Conservation (phyloP, 2,329 filamentous ascomycete species). For the Myriangium duriaei region DNA sequence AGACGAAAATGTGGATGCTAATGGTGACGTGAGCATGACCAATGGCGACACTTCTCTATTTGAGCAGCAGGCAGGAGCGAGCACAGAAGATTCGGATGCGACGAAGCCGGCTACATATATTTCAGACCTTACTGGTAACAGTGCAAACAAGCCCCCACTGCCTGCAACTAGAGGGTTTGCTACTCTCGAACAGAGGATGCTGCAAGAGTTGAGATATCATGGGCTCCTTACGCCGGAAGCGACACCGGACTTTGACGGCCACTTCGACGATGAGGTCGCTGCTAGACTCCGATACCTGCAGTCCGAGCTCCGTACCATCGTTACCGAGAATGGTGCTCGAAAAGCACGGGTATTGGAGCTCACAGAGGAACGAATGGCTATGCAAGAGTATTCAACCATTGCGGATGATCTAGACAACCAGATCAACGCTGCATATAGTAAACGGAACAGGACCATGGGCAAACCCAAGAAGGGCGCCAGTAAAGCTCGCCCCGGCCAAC, state of each 20-base stretch:
- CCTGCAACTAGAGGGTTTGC: slow-evolving; percentile 67
- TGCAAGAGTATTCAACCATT: slow-evolving; percentile 94
- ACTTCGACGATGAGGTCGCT: slow-evolving; percentile 88
- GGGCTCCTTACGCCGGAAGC: slow-evolving; percentile 54
- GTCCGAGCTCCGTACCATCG: slow-evolving; percentile 65
- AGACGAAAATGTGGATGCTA: slow-evolving; percentile 40
- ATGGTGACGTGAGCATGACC: slow-evolving; percentile 30
- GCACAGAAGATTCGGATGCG: slow-evolving; percentile 24
- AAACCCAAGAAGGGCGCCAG: slow-evolving; percentile 61
- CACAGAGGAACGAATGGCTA: slow-evolving; percentile 82
- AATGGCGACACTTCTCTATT: slow-evolving; percentile 30
- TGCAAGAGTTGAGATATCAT: slow-evolving; percentile 81
- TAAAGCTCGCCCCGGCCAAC: slow-evolving; percentile 37
- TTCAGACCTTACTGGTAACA: slow-evolving; percentile 28
- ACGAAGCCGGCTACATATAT: slow-evolving; percentile 61
- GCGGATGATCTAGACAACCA: slow-evolving; percentile 92
- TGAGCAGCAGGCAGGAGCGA: slow-evolving; percentile 25
- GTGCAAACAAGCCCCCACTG: slow-evolving; percentile 24
- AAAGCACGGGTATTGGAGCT: slow-evolving; percentile 79
- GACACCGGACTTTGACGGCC: slow-evolving; percentile 68
- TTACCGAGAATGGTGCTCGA: slow-evolving; percentile 77
- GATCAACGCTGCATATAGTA: slow-evolving; percentile 88
- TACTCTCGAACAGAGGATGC: slow-evolving; percentile 78
- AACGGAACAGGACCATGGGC: slow-evolving; percentile 90
- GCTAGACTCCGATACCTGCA: slow-evolving; percentile 80